Conservation (phyloP, 2,329 filamentous ascomycete species). For the Epichloe sibirici region DNA sequence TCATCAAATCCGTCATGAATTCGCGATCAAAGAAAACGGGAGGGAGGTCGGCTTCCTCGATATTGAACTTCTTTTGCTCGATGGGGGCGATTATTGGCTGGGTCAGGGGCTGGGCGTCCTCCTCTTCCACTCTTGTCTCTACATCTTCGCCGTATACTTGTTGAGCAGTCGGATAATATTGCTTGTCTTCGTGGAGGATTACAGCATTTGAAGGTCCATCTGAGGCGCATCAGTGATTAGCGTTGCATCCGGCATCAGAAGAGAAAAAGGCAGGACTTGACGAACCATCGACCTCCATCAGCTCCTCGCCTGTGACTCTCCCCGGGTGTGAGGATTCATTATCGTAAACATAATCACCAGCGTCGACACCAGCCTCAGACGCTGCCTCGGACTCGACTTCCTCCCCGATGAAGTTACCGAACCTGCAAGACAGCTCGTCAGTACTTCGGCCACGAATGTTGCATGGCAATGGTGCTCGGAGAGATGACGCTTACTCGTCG, state of each 20-base stretch:
- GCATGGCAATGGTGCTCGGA: not conserved
- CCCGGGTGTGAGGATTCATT: constrained; percentile 57
- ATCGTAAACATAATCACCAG: constrained; percentile 70
- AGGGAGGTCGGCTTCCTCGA: constrained; percentile 84
- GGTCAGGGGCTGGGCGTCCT: constrained; percentile 85
- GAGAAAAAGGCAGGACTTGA: not conserved
- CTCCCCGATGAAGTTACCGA: constrained; percentile 97
- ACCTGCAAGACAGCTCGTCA: constrained; percentile 39
- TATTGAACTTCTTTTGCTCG: constrained; percentile 88
- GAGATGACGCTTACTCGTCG: constrained; percentile 56
- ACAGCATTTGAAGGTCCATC: constrained; percentile 90
- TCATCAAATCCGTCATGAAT: constrained; percentile 94
- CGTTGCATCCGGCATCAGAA: not conserved
- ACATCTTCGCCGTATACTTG: constrained; percentile 92
- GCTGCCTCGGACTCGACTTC: constrained; percentile 75
- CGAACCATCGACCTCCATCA: constrained; percentile 85
- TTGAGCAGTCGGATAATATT: constrained; percentile 96
- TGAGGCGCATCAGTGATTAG: constrained; percentile 14
- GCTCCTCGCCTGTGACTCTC: constrained; percentile 58
- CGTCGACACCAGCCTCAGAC: constrained; percentile 63
- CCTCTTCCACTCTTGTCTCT: constrained; percentile 90
- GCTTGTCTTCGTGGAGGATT: constrained; percentile 97
- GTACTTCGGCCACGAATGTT: not conserved
- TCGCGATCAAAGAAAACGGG: constrained; percentile 76
- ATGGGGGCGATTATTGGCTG: constrained; percentile 91